phyloP scores from a whole-genome alignment of 2,329 filamentous ascomycete species.

The Cyphellophora europaea region DNA sequence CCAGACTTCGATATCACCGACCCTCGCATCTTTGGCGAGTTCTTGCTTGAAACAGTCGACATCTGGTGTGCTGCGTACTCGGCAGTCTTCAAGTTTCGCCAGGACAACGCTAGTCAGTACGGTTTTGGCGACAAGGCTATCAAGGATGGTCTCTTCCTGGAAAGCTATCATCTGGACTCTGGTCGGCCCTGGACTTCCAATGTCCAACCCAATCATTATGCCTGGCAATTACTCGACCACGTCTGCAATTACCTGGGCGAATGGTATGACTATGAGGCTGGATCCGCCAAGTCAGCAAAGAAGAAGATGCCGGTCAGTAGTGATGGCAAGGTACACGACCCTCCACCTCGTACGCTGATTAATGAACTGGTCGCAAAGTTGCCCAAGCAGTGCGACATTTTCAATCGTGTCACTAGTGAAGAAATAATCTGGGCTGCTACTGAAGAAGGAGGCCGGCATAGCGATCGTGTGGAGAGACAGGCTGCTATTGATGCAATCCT shows the following conservation, averaged over 20 bases:
- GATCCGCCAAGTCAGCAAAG: conserved; percentile 12
- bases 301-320: conserved; percentile 17
- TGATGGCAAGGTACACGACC: conserved; percentile 16
- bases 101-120: conserved; percentile 59
- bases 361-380: conserved; percentile 14
- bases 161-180: conserved; percentile 55
- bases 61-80: conserved; percentile 58
- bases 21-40: conserved; percentile 31
- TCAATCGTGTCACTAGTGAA: conserved; percentile 13
- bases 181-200: conserved; percentile 80
- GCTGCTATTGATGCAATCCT: conserved; percentile 8
- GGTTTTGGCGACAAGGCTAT: conserved; percentile 61
- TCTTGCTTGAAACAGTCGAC: conserved; percentile 62
- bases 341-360: conserved; percentile 11
- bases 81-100: conserved; percentile 61
- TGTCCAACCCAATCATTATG: conserved; percentile 11
- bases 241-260: conserved; percentile 19
- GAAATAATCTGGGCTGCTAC: conserved; percentile 8
- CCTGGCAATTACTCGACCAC: conserved; percentile 13
- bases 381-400: conserved; percentile 12
- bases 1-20: conserved; percentile 53
- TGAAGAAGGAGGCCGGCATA: conserved; percentile 5
- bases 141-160: conserved; percentile 52
- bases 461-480: conserved; percentile 4
- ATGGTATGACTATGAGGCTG: conserved; percentile 22